phyloP scores from a whole-genome alignment of 768 basidiomycete genomes.

The Leccinum longicurvipes region DNA sequence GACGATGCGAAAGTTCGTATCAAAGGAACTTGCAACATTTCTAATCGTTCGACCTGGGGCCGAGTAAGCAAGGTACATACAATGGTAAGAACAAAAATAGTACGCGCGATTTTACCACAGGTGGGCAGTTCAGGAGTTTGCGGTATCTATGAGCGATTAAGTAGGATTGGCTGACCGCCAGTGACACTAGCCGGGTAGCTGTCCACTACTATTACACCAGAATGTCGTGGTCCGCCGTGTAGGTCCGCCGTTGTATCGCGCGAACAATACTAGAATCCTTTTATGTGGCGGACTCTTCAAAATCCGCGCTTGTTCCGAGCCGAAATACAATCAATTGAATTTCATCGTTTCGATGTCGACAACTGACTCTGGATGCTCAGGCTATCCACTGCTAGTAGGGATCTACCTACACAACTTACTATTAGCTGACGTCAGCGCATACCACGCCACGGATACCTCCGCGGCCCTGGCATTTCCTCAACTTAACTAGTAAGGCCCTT shows the following conservation, averaged over 20 bases:
- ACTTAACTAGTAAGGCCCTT: too few species aligned
- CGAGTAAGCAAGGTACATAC: neutral
- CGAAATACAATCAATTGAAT: neutral
- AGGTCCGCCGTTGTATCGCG: neutral
- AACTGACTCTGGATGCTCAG: too few species aligned
- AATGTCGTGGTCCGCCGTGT: neutral
- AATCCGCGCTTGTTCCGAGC: neutral
- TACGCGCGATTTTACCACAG: neutral
- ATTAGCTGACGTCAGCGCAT: too few species aligned
- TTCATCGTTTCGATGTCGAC: too few species aligned
- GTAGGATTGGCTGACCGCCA: neutral
- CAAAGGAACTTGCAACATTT: neutral
- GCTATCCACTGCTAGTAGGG: too few species aligned
- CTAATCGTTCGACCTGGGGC: neutral
- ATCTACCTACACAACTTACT: too few species aligned
- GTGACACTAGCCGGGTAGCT: too few species aligned
- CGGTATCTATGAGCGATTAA: neutral
- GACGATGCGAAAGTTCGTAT: neutral
- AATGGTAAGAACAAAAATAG: neutral
- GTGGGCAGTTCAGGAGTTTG: neutral
- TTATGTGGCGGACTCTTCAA: too few species aligned
- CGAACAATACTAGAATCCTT: too few species aligned
- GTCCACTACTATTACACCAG: neutral
- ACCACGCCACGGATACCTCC: constrained; percentile 4
- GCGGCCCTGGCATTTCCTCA: neutral